phyloP scores from a whole-genome alignment of 202 grass and related monocot species.

The Tripidium arundinaceum region DNA sequence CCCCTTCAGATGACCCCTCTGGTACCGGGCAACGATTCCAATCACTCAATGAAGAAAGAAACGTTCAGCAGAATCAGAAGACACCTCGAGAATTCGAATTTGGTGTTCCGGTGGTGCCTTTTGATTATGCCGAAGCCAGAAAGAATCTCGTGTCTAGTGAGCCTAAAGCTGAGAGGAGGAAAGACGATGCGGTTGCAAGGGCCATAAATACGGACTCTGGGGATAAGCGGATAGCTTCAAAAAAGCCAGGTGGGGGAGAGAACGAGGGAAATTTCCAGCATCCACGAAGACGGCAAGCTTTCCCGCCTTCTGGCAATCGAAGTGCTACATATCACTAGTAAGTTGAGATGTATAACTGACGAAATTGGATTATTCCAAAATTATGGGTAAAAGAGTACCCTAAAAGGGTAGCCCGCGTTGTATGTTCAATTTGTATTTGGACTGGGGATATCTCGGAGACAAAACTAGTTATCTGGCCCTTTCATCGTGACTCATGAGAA shows the following conservation, averaged over 20 bases:
- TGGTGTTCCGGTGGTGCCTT: conserved; percentile 43
- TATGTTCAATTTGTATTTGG: background rate
- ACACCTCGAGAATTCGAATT: conserved; percentile 33
- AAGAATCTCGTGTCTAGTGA: conserved; percentile 49
- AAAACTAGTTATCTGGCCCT: background rate
- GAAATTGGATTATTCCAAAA: background rate
- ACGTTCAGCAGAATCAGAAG: conserved; percentile 19
- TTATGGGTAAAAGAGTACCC: background rate
- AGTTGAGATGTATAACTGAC: conserved; percentile 6
- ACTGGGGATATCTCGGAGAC: background rate
- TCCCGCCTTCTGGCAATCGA: conserved; percentile 82
- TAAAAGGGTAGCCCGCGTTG: no score
- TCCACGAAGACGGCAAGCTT: conserved; percentile 67
- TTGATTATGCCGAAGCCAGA: conserved; percentile 63
- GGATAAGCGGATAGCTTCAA: conserved; percentile 14
- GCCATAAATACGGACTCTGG: conserved; percentile 33
- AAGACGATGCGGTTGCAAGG: conserved; percentile 44
- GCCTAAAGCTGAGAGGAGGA: conserved; percentile 38
- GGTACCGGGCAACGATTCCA: conserved; percentile 49
- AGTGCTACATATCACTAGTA: conserved; percentile 58
- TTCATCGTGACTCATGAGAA: background rate
- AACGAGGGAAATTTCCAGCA: conserved; percentile 44
- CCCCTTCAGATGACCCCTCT: conserved; percentile 39
- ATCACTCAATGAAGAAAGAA: conserved; percentile 61
- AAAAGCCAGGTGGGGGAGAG: conserved; percentile 35